Evolutionary conservation across 306 rosid genomes (phyloP), one percentile per base, ranked within the genome.

Genomic region (Crataegus laevigata): DNA sequence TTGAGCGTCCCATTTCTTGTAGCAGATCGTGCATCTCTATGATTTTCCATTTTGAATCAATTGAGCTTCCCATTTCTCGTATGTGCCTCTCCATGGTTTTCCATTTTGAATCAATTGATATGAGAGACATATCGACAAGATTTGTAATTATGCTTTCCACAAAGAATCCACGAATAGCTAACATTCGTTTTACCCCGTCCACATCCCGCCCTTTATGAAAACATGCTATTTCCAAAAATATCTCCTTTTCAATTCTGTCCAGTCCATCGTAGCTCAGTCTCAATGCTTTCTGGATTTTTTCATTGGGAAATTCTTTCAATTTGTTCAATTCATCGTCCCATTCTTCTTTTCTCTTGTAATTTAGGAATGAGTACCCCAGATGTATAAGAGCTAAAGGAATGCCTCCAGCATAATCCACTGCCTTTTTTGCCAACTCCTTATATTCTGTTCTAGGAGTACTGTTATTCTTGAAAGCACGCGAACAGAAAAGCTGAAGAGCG

Each of bases 81-180:
- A 30, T 5, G 32, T 30, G 32, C 32, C 3, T 55, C 14, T 55
- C 26, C n/a, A 54, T 11, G 2, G 3, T 1, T 1, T 21, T 3
- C 11, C 0, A 0, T 4, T 0, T 3, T 3, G 60, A 55, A 45
- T 3, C 5, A 55, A 55, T 55, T 55, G 61, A 55, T 55, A 55
- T 9, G 59, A 19, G 11, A 54, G 11, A 54, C 25, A 6, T 54
- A 21, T 54, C 59, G 1, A 54, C 7, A 25, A 54, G 59, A 21
- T 2, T 0, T 4, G 12, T 54, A 54, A 54, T 54, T 19, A 25
- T 25, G 0, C 3, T 0, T 1, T 0, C 5, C 25, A 11, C 25
- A 54, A 0, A 0, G 25, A 21, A 21, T 18, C 59, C 59, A 54
- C 11, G 59, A 21, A 15, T 1, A 18, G 0, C 59, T 54, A 54